Percentiles rank a stretch among this genome's conserved stretches.
Conservation (phyloP, 495 filamentous ascomycete genomes). For the Penicillium maclennaniae region DNA sequence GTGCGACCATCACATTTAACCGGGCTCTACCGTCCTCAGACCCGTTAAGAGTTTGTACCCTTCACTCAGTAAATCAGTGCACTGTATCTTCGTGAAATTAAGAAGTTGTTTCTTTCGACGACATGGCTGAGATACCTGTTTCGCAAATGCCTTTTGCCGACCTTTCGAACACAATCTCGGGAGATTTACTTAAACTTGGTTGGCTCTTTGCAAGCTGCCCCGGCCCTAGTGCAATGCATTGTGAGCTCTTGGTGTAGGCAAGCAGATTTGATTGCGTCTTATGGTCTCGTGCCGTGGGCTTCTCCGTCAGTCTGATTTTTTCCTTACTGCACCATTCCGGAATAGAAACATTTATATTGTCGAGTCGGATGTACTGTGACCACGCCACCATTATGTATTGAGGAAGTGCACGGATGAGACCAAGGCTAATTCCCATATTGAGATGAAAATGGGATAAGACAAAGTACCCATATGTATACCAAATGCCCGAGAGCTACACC, state of each 20-base stretch:
- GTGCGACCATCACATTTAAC: constrained; percentile 20
- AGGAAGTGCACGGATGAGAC: not conserved
- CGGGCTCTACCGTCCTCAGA: not conserved
- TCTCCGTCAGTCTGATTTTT: not conserved
- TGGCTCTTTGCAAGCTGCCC: not conserved
- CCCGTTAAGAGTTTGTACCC: not conserved
- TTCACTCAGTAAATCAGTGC: not conserved
- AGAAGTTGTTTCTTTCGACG: not conserved
- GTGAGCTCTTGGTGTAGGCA: not conserved
- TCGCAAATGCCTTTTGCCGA: not conserved
- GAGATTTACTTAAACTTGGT: not conserved
- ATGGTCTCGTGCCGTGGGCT: not conserved
- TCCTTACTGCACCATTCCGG: not conserved
- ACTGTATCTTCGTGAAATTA: not conserved
- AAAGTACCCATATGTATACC: not conserved
- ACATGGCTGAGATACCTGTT: not conserved
- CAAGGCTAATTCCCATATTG: not conserved
- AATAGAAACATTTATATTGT: not conserved
- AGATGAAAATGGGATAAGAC: not conserved
- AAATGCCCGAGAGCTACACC: not conserved
- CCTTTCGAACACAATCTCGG: not conserved
- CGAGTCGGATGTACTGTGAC: not conserved
- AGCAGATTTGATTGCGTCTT: not conserved
- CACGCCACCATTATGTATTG: not conserved
- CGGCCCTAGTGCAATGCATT: not conserved